These are phyloP conservation scores for Fusarium armeniacum DNA, from an alignment of 2,329 filamentous ascomycete genomes.

Conservation along the genomic window DNA sequence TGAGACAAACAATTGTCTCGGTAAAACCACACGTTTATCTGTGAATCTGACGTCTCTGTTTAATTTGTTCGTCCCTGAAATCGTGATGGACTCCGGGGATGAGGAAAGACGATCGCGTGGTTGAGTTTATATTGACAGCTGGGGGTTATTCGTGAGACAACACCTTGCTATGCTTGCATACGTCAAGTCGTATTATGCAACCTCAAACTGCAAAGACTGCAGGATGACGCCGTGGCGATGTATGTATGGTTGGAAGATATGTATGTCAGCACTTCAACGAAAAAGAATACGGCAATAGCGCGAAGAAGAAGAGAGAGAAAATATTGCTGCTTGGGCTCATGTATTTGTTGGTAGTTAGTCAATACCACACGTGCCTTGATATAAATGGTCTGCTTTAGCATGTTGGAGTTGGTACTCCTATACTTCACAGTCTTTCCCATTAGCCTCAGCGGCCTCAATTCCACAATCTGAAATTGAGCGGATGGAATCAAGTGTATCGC, in stretches of 20 bases:
- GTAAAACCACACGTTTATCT: not conserved
- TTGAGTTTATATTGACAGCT: conserved; percentile 4
- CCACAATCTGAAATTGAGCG: not conserved
- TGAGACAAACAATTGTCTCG: conserved; percentile 13
- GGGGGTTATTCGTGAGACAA: conserved; percentile 20
- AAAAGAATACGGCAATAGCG: not conserved
- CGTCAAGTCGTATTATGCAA: conserved; percentile 17
- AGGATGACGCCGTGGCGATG: conserved; percentile 37
- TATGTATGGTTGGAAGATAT: conserved; percentile 26
- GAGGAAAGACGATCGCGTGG: not conserved
- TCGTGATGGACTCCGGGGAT: not conserved
- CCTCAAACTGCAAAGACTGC: conserved; percentile 8
- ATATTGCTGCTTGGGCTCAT: not conserved
- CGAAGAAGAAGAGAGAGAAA: not conserved
- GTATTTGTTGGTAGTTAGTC: not conserved
- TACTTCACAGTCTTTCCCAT: no score
- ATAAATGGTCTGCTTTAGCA: not conserved
- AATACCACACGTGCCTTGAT: not conserved
- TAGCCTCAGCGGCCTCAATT: not conserved
- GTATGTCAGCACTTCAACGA: not conserved
- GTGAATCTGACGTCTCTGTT: conserved; percentile 1
- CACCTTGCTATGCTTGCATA: conserved; percentile 12
- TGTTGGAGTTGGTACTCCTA: not conserved
- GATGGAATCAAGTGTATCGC: not conserved
- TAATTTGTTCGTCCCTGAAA: not conserved